These are phyloP conservation scores for Penicillium egyptiacum DNA, from an alignment of 495 filamentous ascomycete species.

Conservation along the genomic window DNA sequence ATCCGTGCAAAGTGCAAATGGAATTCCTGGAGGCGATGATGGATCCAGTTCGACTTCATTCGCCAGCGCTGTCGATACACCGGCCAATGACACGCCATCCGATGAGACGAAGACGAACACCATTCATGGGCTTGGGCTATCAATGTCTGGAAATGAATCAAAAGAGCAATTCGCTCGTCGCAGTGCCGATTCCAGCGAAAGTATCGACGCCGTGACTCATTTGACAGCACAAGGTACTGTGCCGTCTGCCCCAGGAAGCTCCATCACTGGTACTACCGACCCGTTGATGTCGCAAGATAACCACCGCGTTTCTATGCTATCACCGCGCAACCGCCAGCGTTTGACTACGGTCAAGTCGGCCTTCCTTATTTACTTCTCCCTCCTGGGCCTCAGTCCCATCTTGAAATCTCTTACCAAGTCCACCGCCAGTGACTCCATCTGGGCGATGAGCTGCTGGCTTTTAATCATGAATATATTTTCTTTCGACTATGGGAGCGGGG, in stretches of 20 bases:
- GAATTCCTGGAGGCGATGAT: conserved; percentile 45
- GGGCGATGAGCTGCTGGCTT: conserved; percentile 92
- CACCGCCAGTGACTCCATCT: conserved; percentile 87
- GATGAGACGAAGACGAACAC: conserved; percentile 34
- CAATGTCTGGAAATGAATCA: conserved; percentile 36
- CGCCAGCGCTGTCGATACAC: conserved; percentile 39
- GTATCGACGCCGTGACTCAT: conserved; percentile 8
- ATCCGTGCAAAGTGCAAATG: conserved; percentile 29
- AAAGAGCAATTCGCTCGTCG: conserved; percentile 28
- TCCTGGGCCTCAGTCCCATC: conserved; percentile 90
- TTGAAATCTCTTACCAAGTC: conserved; percentile 91
- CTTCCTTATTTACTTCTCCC: conserved; percentile 84
- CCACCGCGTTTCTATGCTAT: conserved; percentile 42
- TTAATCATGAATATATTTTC: conserved; percentile 95
- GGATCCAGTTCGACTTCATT: conserved; percentile 49
- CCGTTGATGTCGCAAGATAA: conserved; percentile 17
- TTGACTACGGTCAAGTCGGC: conserved; percentile 83
- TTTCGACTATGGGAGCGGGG: conserved; percentile 84
- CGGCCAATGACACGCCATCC: conserved; percentile 20
- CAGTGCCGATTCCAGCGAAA: conserved; percentile 20
- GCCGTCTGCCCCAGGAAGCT: conserved; percentile 14
- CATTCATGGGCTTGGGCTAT: conserved; percentile 51
- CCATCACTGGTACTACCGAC: conserved; percentile 11
- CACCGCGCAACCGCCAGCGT: conserved; percentile 63
- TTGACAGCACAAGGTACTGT: conserved; percentile 12